phyloP scores from a whole-genome alignment of 371 early-diverging fungal genomes.

The Mucor indicus region DNA sequence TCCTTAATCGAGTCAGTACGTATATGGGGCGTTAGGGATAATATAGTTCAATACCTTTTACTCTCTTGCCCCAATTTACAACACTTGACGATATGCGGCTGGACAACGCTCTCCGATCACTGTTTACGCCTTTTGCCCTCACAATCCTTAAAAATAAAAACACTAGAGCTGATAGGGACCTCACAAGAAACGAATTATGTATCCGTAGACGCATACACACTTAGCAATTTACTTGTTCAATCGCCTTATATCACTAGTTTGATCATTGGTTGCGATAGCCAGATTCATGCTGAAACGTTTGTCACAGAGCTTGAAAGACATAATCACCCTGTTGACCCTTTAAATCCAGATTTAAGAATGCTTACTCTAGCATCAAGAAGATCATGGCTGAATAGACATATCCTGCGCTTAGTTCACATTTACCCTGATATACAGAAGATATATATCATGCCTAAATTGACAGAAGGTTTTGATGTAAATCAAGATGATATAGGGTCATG shows the following conservation, averaged over 20 bases:
- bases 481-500: no score
- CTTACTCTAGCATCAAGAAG: no score
- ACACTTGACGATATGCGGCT: conserved; percentile 23
- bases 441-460: no score
- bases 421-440: no score
- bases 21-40: conserved; percentile 31
- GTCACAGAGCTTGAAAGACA: no score
- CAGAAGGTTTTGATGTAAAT: no score
- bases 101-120: conserved; percentile 37
- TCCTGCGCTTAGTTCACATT: no score
- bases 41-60: conserved; percentile 24
- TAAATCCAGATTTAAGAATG: no score
- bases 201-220: conserved; percentile 27
- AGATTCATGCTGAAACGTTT: conserved; percentile 34
- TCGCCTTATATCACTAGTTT: conserved; percentile 22
- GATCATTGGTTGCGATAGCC: conserved; percentile 19
- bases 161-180: conserved; percentile 18
- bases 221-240: conserved; percentile 20
- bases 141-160: conserved; percentile 8
- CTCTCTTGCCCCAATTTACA: conserved; percentile 22
- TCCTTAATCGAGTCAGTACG: conserved; percentile 21
- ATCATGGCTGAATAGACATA: no score
- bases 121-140: conserved; percentile 15
- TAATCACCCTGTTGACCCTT: no score
- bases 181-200: conserved; percentile 15